Conservation (phyloP, 441 rosid species). For the Populus hybrid region DNA sequence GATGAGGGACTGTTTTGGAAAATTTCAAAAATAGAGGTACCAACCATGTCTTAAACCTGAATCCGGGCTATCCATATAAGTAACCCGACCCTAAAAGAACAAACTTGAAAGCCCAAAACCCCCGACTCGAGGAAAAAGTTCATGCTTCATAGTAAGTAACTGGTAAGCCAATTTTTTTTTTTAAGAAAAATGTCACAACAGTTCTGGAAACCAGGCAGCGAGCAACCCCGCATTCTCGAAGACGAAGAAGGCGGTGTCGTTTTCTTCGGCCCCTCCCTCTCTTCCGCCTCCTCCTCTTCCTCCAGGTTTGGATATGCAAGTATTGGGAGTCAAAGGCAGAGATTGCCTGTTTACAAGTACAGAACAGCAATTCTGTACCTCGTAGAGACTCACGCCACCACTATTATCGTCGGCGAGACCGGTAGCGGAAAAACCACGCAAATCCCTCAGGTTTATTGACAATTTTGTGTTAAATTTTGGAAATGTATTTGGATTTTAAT, state of each 20-base stretch:
- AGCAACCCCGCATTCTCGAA: constrained; percentile 82
- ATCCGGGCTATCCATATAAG: not conserved
- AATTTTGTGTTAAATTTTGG: not conserved
- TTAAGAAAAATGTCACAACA: constrained; percentile 39
- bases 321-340: constrained; percentile 83
- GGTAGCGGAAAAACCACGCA: constrained; percentile 99
- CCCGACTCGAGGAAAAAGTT: not conserved
- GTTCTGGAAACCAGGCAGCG: constrained; percentile 93
- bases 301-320: constrained; percentile 67
- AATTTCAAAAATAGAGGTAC: not conserved
- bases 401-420: constrained; percentile 90
- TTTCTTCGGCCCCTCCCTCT: constrained; percentile 47
- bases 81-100: not conserved
- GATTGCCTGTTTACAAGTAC: constrained; percentile 87
- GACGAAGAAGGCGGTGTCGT: constrained; percentile 97
- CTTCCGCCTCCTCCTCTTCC: constrained; percentile 48
- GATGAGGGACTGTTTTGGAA: not conserved
- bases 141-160: not conserved
- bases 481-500: not conserved
- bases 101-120: not conserved
- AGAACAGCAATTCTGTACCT: constrained; percentile 73
- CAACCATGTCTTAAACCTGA: not conserved
- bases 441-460: constrained; percentile 76
- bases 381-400: constrained; percentile 87
- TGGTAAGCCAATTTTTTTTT: no score